A percentile compares a stretch with the other conserved stretches of the same genome.
Evolutionary conservation across 345 rosid genomes (phyloP).

Genomic region (Iberis pinnata): DNA sequence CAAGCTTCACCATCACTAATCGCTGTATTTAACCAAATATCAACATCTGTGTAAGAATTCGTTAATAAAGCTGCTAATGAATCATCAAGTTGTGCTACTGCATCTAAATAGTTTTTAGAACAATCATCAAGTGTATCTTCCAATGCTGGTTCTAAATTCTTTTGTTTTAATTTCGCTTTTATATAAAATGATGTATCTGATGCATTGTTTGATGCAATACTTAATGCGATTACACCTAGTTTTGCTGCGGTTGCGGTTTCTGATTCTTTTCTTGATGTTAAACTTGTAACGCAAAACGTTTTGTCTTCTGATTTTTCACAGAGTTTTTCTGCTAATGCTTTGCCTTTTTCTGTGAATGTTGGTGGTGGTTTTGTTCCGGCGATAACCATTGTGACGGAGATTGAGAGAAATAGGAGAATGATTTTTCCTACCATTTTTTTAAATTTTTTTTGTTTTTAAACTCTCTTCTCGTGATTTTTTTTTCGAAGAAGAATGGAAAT

Average conservation of each 20-base stretch:
- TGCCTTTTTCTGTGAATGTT: constrained; percentile 29
- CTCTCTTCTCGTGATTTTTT: neutral
- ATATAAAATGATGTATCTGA: constrained; percentile 35
- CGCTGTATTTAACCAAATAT: constrained; percentile 41
- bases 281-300: constrained; percentile 43
- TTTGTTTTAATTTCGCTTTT: constrained; percentile 19
- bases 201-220: constrained; percentile 40
- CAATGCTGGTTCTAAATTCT: constrained; percentile 33
- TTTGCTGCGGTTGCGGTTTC: constrained; percentile 33
- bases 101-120: constrained; percentile 43
- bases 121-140: constrained; percentile 63
- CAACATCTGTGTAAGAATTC: constrained; percentile 32
- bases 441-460: neutral
- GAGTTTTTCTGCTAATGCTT: constrained; percentile 28
- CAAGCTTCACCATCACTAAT: constrained; percentile 39
- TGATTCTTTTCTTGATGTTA: constrained; percentile 36
- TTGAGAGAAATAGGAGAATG: constrained; percentile 20
- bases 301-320: constrained; percentile 38
- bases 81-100: constrained; percentile 52
- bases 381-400: constrained; percentile 17
- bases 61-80: constrained; percentile 44
- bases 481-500: neutral
- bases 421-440: constrained; percentile 26
- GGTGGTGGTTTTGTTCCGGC: constrained; percentile 31
- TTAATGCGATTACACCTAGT: constrained; percentile 47